These are phyloP conservation scores for Ophiostoma angusticollis DNA, from an alignment of 2,329 filamentous ascomycete species.

Conservation along the genomic window DNA sequence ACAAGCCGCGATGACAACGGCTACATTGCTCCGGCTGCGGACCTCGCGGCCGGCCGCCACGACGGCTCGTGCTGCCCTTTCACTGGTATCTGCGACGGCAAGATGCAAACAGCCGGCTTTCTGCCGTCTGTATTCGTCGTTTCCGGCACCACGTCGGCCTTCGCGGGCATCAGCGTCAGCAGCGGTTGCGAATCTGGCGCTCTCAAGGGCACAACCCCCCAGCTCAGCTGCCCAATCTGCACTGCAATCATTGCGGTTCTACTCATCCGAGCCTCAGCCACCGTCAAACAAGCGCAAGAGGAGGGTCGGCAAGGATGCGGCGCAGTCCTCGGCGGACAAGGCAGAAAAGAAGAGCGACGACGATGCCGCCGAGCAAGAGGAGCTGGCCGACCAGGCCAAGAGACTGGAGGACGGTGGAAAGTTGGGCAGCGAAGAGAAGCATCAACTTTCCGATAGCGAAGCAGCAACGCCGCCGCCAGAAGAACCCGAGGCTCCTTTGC, in stretches of 20 bases:
- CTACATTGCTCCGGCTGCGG: constrained; percentile 9
- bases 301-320: constrained; percentile 2
- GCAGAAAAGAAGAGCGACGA: background rate
- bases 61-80: constrained; percentile 1
- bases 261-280: constrained; percentile 7
- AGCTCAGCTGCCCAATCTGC: background rate
- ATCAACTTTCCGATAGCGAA: too few relatives aligned
- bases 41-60: constrained; percentile 2
- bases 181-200: background rate
- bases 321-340: background rate
- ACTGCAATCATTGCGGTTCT: constrained; percentile 9
- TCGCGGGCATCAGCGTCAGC: constrained; percentile 1
- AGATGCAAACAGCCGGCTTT: constrained; percentile 15
- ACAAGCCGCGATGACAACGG: constrained; percentile 5
- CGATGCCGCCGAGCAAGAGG: background rate
- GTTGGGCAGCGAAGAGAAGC: constrained; percentile 3
- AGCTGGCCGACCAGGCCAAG: constrained; percentile 1
- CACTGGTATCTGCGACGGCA: constrained; percentile 6
- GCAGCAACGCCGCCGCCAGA: too few relatives aligned
- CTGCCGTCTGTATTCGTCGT: constrained; percentile 5
- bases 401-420: constrained; percentile 4
- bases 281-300: constrained; percentile 9
- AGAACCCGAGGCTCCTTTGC: constrained; percentile 17
- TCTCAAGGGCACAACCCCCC: background rate
- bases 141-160: constrained; percentile 21